Base-by-base conservation (phyloP, 1,284 basidiomycete genomes). In the Kalmanozyma brasiliensis region DNA sequence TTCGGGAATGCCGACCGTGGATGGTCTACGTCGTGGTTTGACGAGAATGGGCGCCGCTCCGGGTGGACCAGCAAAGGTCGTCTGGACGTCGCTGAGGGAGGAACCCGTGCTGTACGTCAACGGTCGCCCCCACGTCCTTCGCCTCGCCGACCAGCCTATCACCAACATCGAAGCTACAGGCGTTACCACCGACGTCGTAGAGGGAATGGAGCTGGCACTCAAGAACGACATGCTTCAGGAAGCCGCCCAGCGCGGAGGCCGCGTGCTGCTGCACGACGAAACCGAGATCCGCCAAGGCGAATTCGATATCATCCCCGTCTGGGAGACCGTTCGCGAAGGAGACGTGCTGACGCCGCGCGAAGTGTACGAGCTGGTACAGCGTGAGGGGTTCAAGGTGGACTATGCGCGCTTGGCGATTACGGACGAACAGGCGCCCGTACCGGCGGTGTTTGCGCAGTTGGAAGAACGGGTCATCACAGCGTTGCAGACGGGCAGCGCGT, bases 291-390 rank as follows among this genome's bases (percentile, higher is more conserved):
- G 91, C 26, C 91, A 93, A 1, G 95, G 95, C 1, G 87, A 89
- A 2, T 98, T 94, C 83, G 88, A 79, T 17, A 80, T 84, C 16
- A 71, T 82, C n/a, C 80, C 80, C 6, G 83, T 85, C 29, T 96
- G 93, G 94, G 93, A 95, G 83, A 88, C 87, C 7, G 89, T 94
- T 23, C 85, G 87, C 2, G 90, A 93, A 58, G 85, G 87, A 22
- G 94, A 98, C 61, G 93, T 98, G 65, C 88, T 96, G 86, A 99
- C 96, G 0, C 95, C 96, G 1, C 86, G 89, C 60, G 93, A 95
- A 66, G 79, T 80, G 33, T 82, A 82, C 61, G 77, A 79, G 51
- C 63, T 74, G 7, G 69, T 81, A 20, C 73, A 74, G 47, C 45
- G 67, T 19, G 79, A 80, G 52, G 79, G 79, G 3, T 82, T 58